phyloP scores from a whole-genome alignment of 257 asterid species.

The Ballota nigra region DNA sequence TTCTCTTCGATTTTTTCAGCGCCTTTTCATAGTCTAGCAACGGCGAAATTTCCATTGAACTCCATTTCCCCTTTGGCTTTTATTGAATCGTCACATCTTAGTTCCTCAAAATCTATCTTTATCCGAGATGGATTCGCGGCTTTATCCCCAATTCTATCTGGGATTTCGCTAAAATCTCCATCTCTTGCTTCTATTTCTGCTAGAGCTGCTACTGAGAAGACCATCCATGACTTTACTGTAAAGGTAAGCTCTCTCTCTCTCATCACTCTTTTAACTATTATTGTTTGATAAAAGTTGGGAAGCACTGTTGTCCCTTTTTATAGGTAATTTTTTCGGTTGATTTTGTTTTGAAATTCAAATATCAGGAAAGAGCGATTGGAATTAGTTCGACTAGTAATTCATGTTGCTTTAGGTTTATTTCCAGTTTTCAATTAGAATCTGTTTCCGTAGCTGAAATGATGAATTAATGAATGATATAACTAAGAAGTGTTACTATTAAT shows the following conservation, averaged over 20 bases:
- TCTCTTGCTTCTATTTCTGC: conserved; percentile 50
- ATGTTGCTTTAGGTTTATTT: background rate
- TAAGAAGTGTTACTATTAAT: background rate
- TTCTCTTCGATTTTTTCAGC: conserved; percentile 53
- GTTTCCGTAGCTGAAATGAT: background rate
- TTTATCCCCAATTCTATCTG: conserved; percentile 37
- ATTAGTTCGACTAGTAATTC: background rate
- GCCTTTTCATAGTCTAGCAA: conserved; percentile 34
- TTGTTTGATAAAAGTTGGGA: background rate
- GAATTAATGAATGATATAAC: background rate
- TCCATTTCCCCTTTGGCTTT: conserved; percentile 35
- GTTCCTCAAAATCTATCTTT: conserved; percentile 55
- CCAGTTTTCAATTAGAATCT: background rate
- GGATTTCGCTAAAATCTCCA: conserved; percentile 46
- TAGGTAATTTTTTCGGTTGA: background rate
- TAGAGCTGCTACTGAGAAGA: conserved; percentile 81
- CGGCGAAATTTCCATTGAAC: conserved; percentile 33
- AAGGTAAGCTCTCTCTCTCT: conserved; percentile 43
- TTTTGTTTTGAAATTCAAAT: background rate
- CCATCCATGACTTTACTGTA: conserved; percentile 72
- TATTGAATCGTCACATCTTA: conserved; percentile 34
- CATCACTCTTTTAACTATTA: background rate
- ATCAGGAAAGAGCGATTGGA: background rate
- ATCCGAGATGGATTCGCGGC: conserved; percentile 51
- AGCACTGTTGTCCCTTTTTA: background rate